phyloP scores from a whole-genome alignment of 2,329 filamentous ascomycete species.

The Fusarium coffeatum region DNA sequence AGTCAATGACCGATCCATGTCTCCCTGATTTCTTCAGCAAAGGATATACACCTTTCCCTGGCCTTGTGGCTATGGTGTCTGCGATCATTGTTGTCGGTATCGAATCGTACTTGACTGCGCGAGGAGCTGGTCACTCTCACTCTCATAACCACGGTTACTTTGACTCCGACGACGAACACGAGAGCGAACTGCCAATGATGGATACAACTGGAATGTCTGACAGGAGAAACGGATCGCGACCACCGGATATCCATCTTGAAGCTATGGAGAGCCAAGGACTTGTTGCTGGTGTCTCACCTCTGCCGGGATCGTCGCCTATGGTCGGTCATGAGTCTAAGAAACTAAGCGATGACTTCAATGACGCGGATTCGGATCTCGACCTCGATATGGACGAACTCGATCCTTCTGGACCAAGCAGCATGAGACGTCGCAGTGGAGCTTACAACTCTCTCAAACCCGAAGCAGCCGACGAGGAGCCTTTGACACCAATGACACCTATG shows the following conservation, averaged over 20 bases:
- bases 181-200: constrained; percentile 45
- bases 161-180: constrained; percentile 59
- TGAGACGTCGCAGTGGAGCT: constrained; percentile 42
- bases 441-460: constrained; percentile 51
- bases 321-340: constrained; percentile 41
- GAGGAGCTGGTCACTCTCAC: constrained; percentile 71
- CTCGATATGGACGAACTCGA: constrained; percentile 72
- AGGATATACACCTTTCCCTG: constrained; percentile 82
- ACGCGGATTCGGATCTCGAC: constrained; percentile 67
- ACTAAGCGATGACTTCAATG: constrained; percentile 51
- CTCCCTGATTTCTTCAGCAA: constrained; percentile 83
- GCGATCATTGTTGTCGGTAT: constrained; percentile 85
- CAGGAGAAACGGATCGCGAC: constrained; percentile 56
- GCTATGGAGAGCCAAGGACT: constrained; percentile 67
- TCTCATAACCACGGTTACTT: constrained; percentile 64
- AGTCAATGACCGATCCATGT: constrained; percentile 74
- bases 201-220: constrained; percentile 51
- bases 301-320: constrained; percentile 65
- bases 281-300: constrained; percentile 68
- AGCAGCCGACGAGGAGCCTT: constrained; percentile 46
- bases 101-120: constrained; percentile 88
- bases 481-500: constrained; percentile 39
- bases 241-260: constrained; percentile 62
- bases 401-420: constrained; percentile 49
- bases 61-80: constrained; percentile 83